Conservation (phyloP, 2,329 filamentous ascomycete genomes). For the Aschersonia sp. region DNA sequence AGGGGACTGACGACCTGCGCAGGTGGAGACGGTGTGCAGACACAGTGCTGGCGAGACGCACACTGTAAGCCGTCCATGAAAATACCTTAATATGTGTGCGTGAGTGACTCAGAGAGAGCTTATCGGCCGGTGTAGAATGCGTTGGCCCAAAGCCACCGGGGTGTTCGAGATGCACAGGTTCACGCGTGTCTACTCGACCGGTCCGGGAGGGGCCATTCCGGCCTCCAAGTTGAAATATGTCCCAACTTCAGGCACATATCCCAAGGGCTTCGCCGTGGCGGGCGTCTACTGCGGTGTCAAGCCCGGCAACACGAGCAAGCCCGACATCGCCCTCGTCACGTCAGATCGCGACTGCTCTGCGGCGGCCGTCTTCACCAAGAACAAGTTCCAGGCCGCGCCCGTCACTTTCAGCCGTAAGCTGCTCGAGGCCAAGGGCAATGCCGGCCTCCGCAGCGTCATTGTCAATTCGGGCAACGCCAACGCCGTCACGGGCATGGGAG, state of each 20-base stretch:
- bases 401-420: constrained; percentile 72
- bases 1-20: too few relatives aligned
- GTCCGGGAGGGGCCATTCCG: constrained; percentile 36
- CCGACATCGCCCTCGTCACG: constrained; percentile 77
- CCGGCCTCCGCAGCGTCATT: constrained; percentile 65
- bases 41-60: background rate
- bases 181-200: constrained; percentile 9
- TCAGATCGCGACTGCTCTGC: constrained; percentile 78
- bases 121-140: background rate
- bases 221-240: constrained; percentile 81
- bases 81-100: too few relatives aligned
- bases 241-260: constrained; percentile 72
- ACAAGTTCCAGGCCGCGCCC: constrained; percentile 94
- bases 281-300: constrained; percentile 90
- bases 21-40: background rate
- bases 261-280: constrained; percentile 75
- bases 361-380: constrained; percentile 91
- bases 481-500: constrained; percentile 84
- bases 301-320: constrained; percentile 77
- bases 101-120: background rate
- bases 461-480: constrained; percentile 96
- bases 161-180: background rate
- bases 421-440: constrained; percentile 49
- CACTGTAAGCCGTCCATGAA: background rate
- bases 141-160: background rate